phyloP scores from a whole-genome alignment of 805 yeast species.

The Zygosaccharomyces bisporus region DNA sequence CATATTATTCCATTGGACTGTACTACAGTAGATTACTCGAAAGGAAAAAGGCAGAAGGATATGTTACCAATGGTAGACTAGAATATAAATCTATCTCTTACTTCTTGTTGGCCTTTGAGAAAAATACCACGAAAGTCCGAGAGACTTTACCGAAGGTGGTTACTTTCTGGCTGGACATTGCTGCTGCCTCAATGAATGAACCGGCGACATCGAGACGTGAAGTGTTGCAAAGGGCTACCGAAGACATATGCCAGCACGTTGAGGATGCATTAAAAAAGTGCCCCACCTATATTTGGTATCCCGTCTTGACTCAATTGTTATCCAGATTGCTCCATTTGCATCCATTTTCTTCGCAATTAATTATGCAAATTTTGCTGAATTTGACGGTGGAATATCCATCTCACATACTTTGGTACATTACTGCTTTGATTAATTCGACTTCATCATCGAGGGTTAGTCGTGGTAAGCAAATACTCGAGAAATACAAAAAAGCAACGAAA shows the following conservation, averaged over 20 bases:
- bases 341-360: slow-evolving; percentile 48
- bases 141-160: slow-evolving; percentile 89
- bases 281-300: slow-evolving; percentile 66
- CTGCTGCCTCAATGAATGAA: slow-evolving; percentile 30
- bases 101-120: slow-evolving; percentile 32
- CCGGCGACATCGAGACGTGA: slow-evolving; percentile 30
- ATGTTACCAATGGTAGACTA: slow-evolving; percentile 28
- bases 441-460: slow-evolving; percentile 43
- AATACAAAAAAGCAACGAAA: slow-evolving; percentile 19
- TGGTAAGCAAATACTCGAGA: slow-evolving; percentile 45
- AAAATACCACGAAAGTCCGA: slow-evolving; percentile 56
- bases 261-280: slow-evolving; percentile 42
- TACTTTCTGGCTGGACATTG: slow-evolving; percentile 86
- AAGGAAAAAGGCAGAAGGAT: slow-evolving; percentile 47
- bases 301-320: slow-evolving; percentile 79
- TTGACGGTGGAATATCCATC: slow-evolving; percentile 68
- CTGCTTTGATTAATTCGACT: slow-evolving; percentile 62
- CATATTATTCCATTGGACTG: slow-evolving; percentile 74
- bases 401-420: slow-evolving; percentile 72
- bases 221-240: slow-evolving; percentile 36
- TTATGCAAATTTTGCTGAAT: slow-evolving; percentile 54
- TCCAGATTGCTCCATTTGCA: slow-evolving; percentile 72
- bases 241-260: slow-evolving; percentile 48
- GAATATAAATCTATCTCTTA: slow-evolving; percentile 32
- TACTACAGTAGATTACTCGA: slow-evolving; percentile 77